A percentile compares a stretch with the other conserved stretches of the same genome.
These are phyloP conservation scores for Dothiorella sarmentorum DNA, from an alignment of 2,329 filamentous ascomycete species.

Conservation along the genomic window DNA sequence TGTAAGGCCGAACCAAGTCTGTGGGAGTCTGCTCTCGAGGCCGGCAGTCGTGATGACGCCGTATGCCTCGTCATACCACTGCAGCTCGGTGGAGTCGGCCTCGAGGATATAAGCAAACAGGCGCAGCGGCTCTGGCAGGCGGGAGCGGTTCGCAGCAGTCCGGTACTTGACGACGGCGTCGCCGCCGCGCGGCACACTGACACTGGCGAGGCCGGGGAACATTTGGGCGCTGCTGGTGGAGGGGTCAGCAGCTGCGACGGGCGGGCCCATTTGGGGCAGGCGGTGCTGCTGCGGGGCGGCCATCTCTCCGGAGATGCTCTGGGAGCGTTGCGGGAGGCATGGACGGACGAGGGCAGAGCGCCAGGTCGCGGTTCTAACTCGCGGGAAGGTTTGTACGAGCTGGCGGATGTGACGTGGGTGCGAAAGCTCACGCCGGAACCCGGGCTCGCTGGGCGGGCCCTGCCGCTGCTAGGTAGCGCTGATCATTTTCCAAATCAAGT, in stretches of 20 bases:
- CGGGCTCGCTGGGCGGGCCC: constrained; percentile 1
- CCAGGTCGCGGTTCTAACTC: neutral
- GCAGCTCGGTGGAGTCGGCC: neutral
- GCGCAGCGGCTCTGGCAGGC: neutral
- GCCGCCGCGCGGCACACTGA: neutral
- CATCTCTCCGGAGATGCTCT: constrained; percentile 12
- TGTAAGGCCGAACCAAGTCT: neutral
- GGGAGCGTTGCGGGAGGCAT: constrained; percentile 10
- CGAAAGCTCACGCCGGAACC: constrained; percentile 8
- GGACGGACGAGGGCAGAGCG: constrained; percentile 1
- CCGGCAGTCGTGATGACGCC: neutral
- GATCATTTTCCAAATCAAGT: neutral
- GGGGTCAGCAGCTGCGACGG: neutral
- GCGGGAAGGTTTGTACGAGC: constrained; percentile 11
- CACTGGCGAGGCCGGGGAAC: neutral
- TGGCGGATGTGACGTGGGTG: constrained; percentile 10
- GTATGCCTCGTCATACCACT: constrained; percentile 2
- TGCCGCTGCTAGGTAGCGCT: constrained; percentile 9
- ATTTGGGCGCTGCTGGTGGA: neutral
- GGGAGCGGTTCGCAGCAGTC: constrained; percentile 4
- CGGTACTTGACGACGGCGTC: neutral
- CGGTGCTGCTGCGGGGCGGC: neutral
- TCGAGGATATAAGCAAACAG: neutral
- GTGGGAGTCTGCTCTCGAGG: neutral
- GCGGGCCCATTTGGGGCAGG: neutral